Evolutionary conservation across 2,329 filamentous ascomycete species (phyloP), one percentile per base, ranked within the genome.

Genomic region (Blastomyces emzantsi): DNA sequence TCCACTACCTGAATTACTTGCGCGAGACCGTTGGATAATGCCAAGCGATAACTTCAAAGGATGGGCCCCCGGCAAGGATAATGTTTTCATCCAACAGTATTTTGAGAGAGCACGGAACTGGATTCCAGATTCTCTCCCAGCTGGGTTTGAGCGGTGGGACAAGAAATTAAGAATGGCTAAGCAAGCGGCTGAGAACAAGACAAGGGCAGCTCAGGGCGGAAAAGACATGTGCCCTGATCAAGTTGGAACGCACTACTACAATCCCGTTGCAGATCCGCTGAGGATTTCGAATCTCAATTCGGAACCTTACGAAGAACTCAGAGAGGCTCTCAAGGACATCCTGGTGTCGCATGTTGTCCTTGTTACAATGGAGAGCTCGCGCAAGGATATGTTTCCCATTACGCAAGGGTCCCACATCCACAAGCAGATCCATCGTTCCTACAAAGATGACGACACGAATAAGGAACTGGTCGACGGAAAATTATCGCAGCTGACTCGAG

Each of bases 351-450:
- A 74, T 58, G 66, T 74, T 39, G 63, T 74, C 19, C 56, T 74
- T 33, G 65, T 74, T 39, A 66, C 70, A 28, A 71, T 74, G 71
- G 72, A 74, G 62, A 74, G 72, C 61, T 65, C 70, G 11, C 67
- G 72, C 25, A 73, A 74, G 51, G 72, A 73, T 25, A 51, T 74
- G 25, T 74, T 74, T 47, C 72, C 72, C 5, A 65, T 74, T 8
- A 69, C 67, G 57, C 62, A 67, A 33, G 71, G 67, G 0, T 73
- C 72, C 13, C 66, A 69, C 51, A 62, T 74, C 15, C 70, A 74
- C 55, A 51, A 69, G 8, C 62, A 66, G 28, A 70, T 73, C 11
- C 57, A 71, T 36, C 64, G 69, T 2, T 69, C 71, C 5, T 68
- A 72, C 55, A 62, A 63, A 22, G 66, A 63, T n/a, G 52, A 64